Evolutionary conservation across 306 rosid genomes (phyloP).

Genomic region (Vigna angularis): DNA sequence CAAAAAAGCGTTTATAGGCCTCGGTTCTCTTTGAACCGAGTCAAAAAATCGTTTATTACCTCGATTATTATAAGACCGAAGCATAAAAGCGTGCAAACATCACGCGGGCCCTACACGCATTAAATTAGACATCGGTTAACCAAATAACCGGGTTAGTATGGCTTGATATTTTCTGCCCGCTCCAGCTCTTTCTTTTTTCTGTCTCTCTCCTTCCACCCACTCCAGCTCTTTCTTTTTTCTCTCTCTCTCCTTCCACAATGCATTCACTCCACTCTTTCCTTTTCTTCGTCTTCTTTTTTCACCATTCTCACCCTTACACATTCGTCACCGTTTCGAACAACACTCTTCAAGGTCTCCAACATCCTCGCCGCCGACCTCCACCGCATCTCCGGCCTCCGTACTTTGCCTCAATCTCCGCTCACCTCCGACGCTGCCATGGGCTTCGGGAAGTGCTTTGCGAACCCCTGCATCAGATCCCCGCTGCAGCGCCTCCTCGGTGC

Average conservation of each 20-base stretch:
- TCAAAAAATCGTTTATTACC: too few relatives aligned
- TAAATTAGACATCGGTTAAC: too few relatives aligned
- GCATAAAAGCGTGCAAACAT: too few relatives aligned
- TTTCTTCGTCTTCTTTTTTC: neutral
- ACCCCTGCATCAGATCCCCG: constrained; percentile 67
- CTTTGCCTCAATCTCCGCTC: constrained; percentile 52
- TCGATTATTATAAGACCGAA: too few relatives aligned
- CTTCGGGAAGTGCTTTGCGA: constrained; percentile 79
- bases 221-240: neutral
- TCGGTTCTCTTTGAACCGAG: too few relatives aligned
- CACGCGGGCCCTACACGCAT: too few relatives aligned
- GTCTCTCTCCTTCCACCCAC: too few relatives aligned
- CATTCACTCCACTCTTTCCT: neutral
- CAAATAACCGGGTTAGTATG: too few relatives aligned
- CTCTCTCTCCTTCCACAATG: neutral
- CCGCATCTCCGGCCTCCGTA: constrained; percentile 73
- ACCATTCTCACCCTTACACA: constrained; percentile 17
- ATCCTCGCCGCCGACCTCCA: constrained; percentile 57
- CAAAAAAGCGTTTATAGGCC: too few relatives aligned
- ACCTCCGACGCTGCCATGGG: constrained; percentile 73
- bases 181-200: too few relatives aligned
- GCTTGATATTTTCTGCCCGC: neutral
- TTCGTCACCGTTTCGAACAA: constrained; percentile 47
- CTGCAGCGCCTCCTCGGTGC: constrained; percentile 60
- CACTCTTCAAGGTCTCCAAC: constrained; percentile 51